Conservation (phyloP, 1,139 yeast species). For the Geotrichum aggregatum region DNA sequence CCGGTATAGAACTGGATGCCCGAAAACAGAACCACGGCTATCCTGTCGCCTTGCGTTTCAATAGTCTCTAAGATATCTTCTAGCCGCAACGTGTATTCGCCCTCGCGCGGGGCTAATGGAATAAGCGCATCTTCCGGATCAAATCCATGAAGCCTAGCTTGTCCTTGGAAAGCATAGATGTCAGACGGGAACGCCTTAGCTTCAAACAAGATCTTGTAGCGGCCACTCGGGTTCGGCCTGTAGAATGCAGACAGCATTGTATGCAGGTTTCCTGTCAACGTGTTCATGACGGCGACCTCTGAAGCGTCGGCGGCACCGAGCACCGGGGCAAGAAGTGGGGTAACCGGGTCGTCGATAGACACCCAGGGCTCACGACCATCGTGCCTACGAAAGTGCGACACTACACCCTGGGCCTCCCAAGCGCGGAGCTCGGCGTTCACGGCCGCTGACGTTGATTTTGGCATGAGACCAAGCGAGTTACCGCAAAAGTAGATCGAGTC, state of each 20-base stretch:
- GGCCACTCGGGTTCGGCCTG: conserved; percentile 50
- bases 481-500: conserved; percentile 71
- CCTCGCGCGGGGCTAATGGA: conserved; percentile 56
- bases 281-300: conserved; percentile 86
- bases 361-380: conserved; percentile 63
- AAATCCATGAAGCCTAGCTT: conserved; percentile 60
- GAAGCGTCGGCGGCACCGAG: conserved; percentile 62
- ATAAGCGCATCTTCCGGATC: conserved; percentile 58
- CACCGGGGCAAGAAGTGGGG: conserved; percentile 62
- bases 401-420: conserved; percentile 78
- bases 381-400: conserved; percentile 66
- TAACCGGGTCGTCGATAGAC: conserved; percentile 71
- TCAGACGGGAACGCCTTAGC: conserved; percentile 90
- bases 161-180: conserved; percentile 76
- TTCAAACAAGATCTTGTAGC: conserved; percentile 75
- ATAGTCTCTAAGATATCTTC: conserved; percentile 58
- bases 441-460: conserved; percentile 55
- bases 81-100: conserved; percentile 56
- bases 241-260: conserved; percentile 70
- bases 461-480: conserved; percentile 88
- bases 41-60: conserved; percentile 53
- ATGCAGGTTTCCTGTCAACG: conserved; percentile 78
- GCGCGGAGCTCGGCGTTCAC: conserved; percentile 67
- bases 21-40: conserved; percentile 74
- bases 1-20: conserved; percentile 94